A percentile compares a stretch with the other conserved stretches of the same genome.
Evolutionary conservation across 495 filamentous ascomycete species (phyloP).

Genomic region (Hamigera avellanea): DNA sequence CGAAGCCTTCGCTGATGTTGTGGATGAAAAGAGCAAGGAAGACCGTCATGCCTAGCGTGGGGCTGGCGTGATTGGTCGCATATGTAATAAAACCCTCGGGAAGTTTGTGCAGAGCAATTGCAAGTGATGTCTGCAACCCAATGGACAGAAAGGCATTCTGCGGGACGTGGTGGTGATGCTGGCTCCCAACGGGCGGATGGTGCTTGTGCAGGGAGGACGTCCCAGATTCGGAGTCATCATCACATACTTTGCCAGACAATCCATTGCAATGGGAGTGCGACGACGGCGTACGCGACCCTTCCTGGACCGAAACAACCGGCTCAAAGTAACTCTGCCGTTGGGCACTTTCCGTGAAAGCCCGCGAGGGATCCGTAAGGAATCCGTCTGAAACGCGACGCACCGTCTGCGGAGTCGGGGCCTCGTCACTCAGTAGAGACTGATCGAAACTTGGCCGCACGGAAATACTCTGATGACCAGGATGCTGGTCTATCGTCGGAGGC

Average conservation of each 20-base stretch:
- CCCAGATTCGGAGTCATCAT: no score
- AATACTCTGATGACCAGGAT: constrained; percentile 8
- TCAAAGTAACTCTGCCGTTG: no score
- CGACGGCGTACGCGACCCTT: neutral
- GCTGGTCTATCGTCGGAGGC: neutral
- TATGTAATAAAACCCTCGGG: constrained; percentile 98
- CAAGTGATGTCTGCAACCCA: constrained; percentile 83
- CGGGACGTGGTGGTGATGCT: constrained; percentile 94
- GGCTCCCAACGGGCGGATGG: constrained; percentile 22
- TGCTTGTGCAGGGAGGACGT: constrained; percentile 1
- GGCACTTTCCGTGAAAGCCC: no score
- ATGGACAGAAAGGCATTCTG: constrained; percentile 89
- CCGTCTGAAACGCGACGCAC: constrained; percentile 1
- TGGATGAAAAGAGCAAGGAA: constrained; percentile 95
- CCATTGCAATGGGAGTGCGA: neutral
- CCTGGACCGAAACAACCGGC: no score
- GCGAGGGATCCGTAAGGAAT: neutral
- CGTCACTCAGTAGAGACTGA: neutral
- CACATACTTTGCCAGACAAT: no score
- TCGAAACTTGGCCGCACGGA: constrained; percentile 7
- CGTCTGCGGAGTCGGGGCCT: constrained; percentile 4
- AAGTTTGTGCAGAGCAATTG: constrained; percentile 92
- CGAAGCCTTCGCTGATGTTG: constrained; percentile 95
- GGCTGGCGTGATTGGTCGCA: constrained; percentile 93
- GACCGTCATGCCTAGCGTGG: constrained; percentile 72